Base-by-base conservation (phyloP, 768 basidiomycete species). In the Amylocystis lapponica region DNA sequence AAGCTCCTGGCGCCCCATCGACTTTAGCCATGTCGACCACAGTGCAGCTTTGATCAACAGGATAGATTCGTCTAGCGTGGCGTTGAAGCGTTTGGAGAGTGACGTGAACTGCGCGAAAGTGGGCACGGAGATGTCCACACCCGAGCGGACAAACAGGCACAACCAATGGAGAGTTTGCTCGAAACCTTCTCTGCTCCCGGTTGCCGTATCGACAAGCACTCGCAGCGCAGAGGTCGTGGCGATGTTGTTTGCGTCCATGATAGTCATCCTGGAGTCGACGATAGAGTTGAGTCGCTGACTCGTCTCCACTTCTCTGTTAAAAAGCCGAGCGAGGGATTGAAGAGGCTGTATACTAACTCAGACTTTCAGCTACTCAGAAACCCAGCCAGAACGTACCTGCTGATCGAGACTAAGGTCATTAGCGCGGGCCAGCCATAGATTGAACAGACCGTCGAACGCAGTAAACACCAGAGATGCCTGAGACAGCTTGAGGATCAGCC, bases 21-120 rank as follows among this genome's bases (percentile, higher is more conserved):
- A 70, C 51, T 67, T 72, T 27, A 81, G 63, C 82, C 82, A 89
- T 5, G 70, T 65, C n/a, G 78, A 76, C 35, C 70, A 65, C 36
- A 82, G 55, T 7, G 76, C 57, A 8, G 76, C 72, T 46, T 75
- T 71, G n/a, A 77, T 60, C 3, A 87, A 58, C n/a, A 74, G 51
- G 12, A 70, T 60, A 8, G 70, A 71, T 43, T 77, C 71, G 7
- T 62, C 41, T 9, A 85, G 58, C 2, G 70, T 59, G 4, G 64
- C 55, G 6, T 65, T 53, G 36, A 66, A 69, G 20, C 66, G 55
- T 11, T 56, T 55, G 5, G 73, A 66, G 16, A 76, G 56, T 8
- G 60, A 48, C 4, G 70, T 66, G 35, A 81, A 73, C 27, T 71
- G 72, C 21, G 63, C 58, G 51, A 81, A 79, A 4, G 70, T 70